Conservation (phyloP, 2,329 filamentous ascomycete genomes). For the Ophiosphaerella narmari region DNA sequence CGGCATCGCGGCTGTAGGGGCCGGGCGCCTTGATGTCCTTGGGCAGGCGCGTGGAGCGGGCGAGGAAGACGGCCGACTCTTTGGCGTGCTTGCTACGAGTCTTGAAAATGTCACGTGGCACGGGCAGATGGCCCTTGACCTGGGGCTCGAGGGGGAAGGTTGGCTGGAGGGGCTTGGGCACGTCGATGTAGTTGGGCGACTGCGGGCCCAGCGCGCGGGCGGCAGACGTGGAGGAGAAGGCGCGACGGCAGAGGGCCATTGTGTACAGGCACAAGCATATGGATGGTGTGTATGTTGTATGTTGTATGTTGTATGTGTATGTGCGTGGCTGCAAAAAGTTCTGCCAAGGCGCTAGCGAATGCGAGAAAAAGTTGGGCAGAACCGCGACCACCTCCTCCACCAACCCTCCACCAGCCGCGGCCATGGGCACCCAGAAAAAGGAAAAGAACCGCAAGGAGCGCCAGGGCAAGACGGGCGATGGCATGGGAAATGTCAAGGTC, state of each 20-base stretch:
- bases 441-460: slow-evolving; percentile 80
- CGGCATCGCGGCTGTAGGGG: slow-evolving; percentile 49
- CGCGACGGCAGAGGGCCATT: slow-evolving; percentile 12
- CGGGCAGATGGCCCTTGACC: slow-evolving; percentile 79
- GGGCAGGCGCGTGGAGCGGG: slow-evolving; percentile 62
- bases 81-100: slow-evolving; percentile 55
- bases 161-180: slow-evolving; percentile 77
- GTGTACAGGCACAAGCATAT: too few species aligned
- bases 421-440: slow-evolving; percentile 91
- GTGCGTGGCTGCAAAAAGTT: slow-evolving; percentile 18
- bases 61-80: slow-evolving; percentile 63
- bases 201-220: slow-evolving; percentile 70
- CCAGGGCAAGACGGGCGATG: slow-evolving; percentile 83
- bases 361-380: slow-evolving; percentile 28
- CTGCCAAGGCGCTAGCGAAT: slow-evolving; percentile 28
- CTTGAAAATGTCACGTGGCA: slow-evolving; percentile 79
- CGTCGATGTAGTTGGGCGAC: slow-evolving; percentile 83
- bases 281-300: slow-evolving; percentile 3
- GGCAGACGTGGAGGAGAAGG: slow-evolving; percentile 55
- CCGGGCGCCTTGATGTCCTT: slow-evolving; percentile 41
- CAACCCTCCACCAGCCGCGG: slow-evolving; percentile 28
- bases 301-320: slow-evolving; percentile 7
- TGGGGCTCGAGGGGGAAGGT: slow-evolving; percentile 54
- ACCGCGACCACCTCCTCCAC: slow-evolving; percentile 12
- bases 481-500: slow-evolving; percentile 85